Conservation (phyloP, 768 basidiomycete species). For the Mrakia blollopis region DNA sequence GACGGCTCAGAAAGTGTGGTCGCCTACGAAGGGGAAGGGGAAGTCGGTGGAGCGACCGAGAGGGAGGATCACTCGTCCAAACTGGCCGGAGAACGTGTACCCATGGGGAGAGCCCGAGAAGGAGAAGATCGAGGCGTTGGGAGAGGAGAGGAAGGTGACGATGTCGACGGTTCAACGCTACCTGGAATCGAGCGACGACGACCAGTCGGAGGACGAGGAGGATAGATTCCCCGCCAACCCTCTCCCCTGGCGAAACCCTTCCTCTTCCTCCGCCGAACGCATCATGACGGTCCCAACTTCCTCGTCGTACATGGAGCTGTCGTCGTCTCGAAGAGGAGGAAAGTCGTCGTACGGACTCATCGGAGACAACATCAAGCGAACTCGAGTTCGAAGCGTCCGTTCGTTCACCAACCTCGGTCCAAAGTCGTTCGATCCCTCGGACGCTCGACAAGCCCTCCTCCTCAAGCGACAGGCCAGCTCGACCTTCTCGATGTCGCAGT, state of each 20-base stretch:
- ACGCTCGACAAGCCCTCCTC: constrained; percentile 28
- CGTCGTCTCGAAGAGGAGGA: constrained; percentile 6
- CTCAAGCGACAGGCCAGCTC: constrained; percentile 16
- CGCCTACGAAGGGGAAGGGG: neutral
- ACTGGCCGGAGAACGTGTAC: constrained; percentile 26
- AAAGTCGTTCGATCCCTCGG: constrained; percentile 24
- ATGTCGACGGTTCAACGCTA: constrained; percentile 21
- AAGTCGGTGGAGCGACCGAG: no score
- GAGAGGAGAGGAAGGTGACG: neutral
- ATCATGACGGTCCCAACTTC: neutral
- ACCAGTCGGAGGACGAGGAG: neutral
- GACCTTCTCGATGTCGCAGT: constrained; percentile 14
- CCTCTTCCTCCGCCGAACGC: neutral
- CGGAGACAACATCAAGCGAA: neutral
- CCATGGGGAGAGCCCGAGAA: constrained; percentile 21
- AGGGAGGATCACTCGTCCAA: constrained; percentile 4
- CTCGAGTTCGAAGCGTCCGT: constrained; percentile 9
- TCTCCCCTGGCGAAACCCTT: neutral
- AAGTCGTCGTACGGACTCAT: constrained; percentile 17
- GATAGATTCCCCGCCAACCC: neutral
- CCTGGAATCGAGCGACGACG: constrained; percentile 28
- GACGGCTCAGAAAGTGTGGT: neutral
- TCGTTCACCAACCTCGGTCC: neutral
- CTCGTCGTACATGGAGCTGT: constrained; percentile 7
- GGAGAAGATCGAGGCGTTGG: neutral